Percentiles rank a stretch among this genome's conserved stretches.
Evolutionary conservation across 768 basidiomycete species (phyloP).

Genomic region (Mycena polygramma): DNA sequence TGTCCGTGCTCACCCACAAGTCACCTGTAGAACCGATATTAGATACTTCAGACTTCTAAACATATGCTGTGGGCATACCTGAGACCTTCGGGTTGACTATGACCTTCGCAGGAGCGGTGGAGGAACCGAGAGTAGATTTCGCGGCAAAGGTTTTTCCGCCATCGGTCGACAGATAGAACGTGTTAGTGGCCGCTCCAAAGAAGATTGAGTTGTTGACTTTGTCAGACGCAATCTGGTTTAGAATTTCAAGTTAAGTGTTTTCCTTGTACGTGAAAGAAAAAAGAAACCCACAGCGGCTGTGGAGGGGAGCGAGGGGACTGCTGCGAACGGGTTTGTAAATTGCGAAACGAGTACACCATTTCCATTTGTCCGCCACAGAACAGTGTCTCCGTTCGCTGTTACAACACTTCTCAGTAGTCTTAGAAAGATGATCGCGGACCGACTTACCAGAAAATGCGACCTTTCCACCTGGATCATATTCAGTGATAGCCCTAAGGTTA

Average conservation of each 20-base stretch:
- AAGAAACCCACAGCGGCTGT: slow-evolving; percentile 46
- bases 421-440: background rate
- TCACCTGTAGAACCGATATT: slow-evolving; percentile 56
- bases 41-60: too few species aligned
- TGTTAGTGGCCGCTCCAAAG: slow-evolving; percentile 68
- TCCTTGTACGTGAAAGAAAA: too few species aligned
- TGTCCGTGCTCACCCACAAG: slow-evolving; percentile 74
- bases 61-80: too few species aligned
- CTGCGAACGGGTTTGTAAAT: slow-evolving; percentile 60
- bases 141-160: slow-evolving; percentile 65
- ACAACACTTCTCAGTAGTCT: slow-evolving; percentile 45
- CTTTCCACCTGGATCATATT: slow-evolving; percentile 42
- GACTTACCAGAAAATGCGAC: slow-evolving; percentile 30
- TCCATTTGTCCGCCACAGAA: slow-evolving; percentile 67
- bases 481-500: background rate
- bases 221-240: slow-evolving; percentile 66
- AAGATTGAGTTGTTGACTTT: slow-evolving; percentile 69
- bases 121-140: slow-evolving; percentile 59
- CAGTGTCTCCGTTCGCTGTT: slow-evolving; percentile 67
- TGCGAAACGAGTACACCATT: slow-evolving; percentile 68
- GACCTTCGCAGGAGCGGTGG: slow-evolving; percentile 64
- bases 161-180: slow-evolving; percentile 73
- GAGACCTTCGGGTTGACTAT: slow-evolving; percentile 62
- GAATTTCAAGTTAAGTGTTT: too few species aligned
- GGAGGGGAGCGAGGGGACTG: slow-evolving; percentile 66